These are phyloP conservation scores for Pyrus hybrid DNA, from an alignment of 331 rosid species.

Conservation along the genomic window DNA sequence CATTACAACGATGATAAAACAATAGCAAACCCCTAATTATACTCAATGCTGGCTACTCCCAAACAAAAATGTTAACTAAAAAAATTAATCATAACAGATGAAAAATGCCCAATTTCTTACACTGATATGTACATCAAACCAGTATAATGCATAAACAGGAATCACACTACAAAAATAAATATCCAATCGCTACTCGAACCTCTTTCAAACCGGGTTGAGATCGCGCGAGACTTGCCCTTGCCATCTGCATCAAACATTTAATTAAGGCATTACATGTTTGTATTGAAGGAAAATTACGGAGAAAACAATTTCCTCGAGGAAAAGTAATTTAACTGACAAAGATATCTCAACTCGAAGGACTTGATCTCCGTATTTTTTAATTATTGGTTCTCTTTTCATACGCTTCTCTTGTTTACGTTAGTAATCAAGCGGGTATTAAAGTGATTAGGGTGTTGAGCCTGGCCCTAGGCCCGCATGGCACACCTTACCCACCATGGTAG, in stretches of 20 bases:
- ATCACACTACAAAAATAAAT: slow-evolving; percentile 28
- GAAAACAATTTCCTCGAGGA: neutral
- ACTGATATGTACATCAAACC: slow-evolving; percentile 73
- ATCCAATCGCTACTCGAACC: slow-evolving; percentile 3
- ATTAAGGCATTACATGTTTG: neutral
- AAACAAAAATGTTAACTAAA: slow-evolving; percentile 14
- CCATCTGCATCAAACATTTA: slow-evolving; percentile 65
- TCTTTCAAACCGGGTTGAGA: slow-evolving; percentile 59
- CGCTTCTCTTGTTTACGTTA: neutral
- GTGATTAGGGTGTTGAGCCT: too few species aligned
- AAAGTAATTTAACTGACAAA: neutral
- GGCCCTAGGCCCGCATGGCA: too few species aligned
- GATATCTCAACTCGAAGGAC: neutral
- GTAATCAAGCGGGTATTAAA: too few species aligned
- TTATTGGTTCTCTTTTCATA: neutral
- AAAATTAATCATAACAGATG: slow-evolving; percentile 4
- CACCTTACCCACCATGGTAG: too few species aligned
- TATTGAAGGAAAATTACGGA: neutral
- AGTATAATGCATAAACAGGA: slow-evolving; percentile 29
- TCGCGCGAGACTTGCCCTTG: slow-evolving; percentile 87
- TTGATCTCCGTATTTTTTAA: neutral
- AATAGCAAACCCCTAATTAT: slow-evolving; percentile 35
- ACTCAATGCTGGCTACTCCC: slow-evolving; percentile 20
- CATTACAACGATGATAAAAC: slow-evolving; percentile 20
- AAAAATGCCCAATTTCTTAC: slow-evolving; percentile 37